phyloP scores from a whole-genome alignment of 2,329 filamentous ascomycete genomes.

The Calonectria montana region DNA sequence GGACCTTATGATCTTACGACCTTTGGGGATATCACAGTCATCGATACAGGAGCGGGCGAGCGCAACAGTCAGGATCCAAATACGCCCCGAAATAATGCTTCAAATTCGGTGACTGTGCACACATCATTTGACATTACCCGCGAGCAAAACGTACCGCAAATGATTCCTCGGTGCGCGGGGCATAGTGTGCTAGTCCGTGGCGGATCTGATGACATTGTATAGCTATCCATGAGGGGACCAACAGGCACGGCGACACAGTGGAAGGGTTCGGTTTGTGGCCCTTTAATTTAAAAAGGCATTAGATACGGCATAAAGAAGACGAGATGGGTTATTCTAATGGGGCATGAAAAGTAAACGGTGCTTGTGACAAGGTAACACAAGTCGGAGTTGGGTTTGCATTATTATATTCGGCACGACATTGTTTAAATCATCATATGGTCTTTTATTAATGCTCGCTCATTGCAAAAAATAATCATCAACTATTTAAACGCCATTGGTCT shows the following conservation, averaged over 20 bases:
- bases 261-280: no score
- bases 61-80: slow-evolving; percentile 24
- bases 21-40: neutral
- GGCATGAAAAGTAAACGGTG: neutral
- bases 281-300: neutral
- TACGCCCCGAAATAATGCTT: neutral
- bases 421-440: no score
- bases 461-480: neutral
- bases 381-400: neutral
- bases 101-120: slow-evolving; percentile 20
- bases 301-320: neutral
- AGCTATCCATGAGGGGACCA: neutral
- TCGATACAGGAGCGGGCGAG: neutral
- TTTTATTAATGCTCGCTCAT: neutral
- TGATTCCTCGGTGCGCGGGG: neutral
- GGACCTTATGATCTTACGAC: slow-evolving; percentile 30
- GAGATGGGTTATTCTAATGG: neutral
- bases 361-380: neutral
- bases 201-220: neutral
- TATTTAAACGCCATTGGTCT: neutral
- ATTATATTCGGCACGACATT: neutral
- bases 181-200: neutral
- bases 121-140: slow-evolving; percentile 27
- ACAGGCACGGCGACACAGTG: no score
- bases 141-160: neutral